Evolutionary conservation across 164 flowering plant species (phyloP).

Genomic region (Vitis rupestris): DNA sequence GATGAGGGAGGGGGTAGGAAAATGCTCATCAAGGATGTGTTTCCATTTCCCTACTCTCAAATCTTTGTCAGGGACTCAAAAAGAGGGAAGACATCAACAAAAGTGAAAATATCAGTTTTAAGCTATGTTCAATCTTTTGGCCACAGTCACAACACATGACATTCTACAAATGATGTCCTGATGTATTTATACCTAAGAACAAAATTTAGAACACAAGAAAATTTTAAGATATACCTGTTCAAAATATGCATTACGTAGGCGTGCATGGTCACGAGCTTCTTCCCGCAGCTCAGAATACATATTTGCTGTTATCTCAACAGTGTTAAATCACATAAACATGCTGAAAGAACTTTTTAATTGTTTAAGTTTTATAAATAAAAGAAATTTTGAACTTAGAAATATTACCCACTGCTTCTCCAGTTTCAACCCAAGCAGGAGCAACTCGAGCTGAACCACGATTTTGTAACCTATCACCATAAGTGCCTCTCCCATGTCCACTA

Average conservation of each 20-base stretch:
- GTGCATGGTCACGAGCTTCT: conserved; percentile 97
- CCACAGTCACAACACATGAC: too few relatives aligned
- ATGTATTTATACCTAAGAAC: not conserved
- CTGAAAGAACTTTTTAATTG: conserved; percentile 14
- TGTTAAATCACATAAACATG: conserved; percentile 31
- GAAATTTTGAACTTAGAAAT: conserved; percentile 19
- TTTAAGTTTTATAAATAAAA: conserved; percentile 12
- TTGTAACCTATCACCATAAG: conserved; percentile 59
- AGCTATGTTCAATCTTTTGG: too few relatives aligned
- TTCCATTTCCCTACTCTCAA: too few relatives aligned
- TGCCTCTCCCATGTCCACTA: conserved; percentile 52
- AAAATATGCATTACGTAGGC: conserved; percentile 84
- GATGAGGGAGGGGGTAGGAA: too few relatives aligned
- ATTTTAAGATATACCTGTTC: conserved; percentile 69
- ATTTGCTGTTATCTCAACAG: conserved; percentile 76
- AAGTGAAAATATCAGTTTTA: too few relatives aligned
- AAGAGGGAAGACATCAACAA: too few relatives aligned
- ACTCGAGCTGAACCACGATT: conserved; percentile 60
- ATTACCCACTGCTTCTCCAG: conserved; percentile 99
- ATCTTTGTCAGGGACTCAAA: too few relatives aligned
- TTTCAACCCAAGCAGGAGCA: conserved; percentile 92
- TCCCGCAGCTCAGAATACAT: conserved; percentile 89
- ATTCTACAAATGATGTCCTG: too few relatives aligned
- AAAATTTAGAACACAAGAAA: not conserved
- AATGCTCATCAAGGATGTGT: too few relatives aligned